Evolutionary conservation across 2,329 filamentous ascomycete species (phyloP), one percentile per base, ranked within the genome.

Genomic region (Ramichloridium luteum): DNA sequence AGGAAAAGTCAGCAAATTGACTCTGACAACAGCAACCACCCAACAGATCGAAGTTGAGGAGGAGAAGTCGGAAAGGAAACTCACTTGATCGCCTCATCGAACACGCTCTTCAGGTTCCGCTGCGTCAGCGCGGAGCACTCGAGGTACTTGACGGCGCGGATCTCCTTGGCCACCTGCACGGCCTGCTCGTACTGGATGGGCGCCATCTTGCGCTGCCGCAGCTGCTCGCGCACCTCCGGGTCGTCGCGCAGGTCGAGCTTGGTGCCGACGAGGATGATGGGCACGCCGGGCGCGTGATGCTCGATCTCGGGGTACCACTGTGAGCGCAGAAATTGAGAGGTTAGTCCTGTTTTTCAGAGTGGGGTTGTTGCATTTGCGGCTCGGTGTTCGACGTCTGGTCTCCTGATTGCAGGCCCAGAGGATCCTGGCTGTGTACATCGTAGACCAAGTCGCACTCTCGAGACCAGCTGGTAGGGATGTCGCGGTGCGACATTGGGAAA

Each of bases 251-350:
- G 67, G 67, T 96, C 88, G 39, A 96, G 74, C 72, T 96, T 96
- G 50, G 88, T 96, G 46, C 88, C 88, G 48, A 96, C 90, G 30
- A 96, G 74, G 54, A 96, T 93, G 59, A 96, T 93, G 37, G 88
- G 88, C 33, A 94, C 86, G 55, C 81, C 82, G 20, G 88, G 90
- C 14, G 88, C 88, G 58, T 96, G 88, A 53, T 96, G 88, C 51
- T 92, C 84, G 54, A 96, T 96, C 60, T 98, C 88, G 35, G 90
- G 88, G 61, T 80, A 88, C 88, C 88, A 96, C 85, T 96, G 41
- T 13, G 25, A 25, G 18, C 15, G 30, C 17, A 16, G 15, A 26
- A 16, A 15, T 13, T 11, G 13, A 28, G 15, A n/a, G n/a, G n/a
- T n/a, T n/a, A n/a, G n/a, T n/a, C n/a, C n/a, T n/a, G n/a, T n/a